phyloP scores from a whole-genome alignment of 2,329 filamentous ascomycete species.

The Onygenales sp. region DNA sequence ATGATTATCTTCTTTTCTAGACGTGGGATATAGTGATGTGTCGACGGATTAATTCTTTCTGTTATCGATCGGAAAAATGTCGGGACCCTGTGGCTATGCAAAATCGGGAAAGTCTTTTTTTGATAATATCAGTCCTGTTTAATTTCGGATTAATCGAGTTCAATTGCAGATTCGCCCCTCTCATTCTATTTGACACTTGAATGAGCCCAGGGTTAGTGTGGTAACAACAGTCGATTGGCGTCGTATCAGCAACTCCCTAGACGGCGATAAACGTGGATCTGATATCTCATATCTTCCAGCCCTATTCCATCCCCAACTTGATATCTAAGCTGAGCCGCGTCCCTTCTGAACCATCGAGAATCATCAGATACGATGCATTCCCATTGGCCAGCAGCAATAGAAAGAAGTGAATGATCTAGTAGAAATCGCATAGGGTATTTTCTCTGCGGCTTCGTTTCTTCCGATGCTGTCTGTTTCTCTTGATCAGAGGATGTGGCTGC shows the following conservation, averaged over 20 bases:
- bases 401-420: conserved; percentile 68
- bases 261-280: conserved; percentile 69
- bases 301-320: conserved; percentile 79
- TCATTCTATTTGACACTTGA: too few species aligned
- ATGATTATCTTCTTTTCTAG: conserved; percentile 2
- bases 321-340: conserved; percentile 55
- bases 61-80: neutral
- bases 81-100: too few species aligned
- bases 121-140: too few species aligned
- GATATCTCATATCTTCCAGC: conserved; percentile 91
- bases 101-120: too few species aligned
- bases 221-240: too few species aligned
- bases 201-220: too few species aligned
- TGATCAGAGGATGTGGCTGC: neutral
- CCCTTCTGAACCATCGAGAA: conserved; percentile 74
- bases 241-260: conserved; percentile 9
- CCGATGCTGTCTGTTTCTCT: neutral
- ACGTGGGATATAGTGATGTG: neutral
- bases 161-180: too few species aligned
- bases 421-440: conserved; percentile 93
- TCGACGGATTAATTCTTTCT: neutral
- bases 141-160: too few species aligned
- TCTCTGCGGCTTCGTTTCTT: conserved; percentile 20
- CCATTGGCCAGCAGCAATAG: conserved; percentile 49
- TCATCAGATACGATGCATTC: conserved; percentile 66